A percentile compares a stretch with the other conserved stretches of the same genome.
Evolutionary conservation across 2,329 filamentous ascomycete species (phyloP).

Genomic region (Trichophyton benhamiae): DNA sequence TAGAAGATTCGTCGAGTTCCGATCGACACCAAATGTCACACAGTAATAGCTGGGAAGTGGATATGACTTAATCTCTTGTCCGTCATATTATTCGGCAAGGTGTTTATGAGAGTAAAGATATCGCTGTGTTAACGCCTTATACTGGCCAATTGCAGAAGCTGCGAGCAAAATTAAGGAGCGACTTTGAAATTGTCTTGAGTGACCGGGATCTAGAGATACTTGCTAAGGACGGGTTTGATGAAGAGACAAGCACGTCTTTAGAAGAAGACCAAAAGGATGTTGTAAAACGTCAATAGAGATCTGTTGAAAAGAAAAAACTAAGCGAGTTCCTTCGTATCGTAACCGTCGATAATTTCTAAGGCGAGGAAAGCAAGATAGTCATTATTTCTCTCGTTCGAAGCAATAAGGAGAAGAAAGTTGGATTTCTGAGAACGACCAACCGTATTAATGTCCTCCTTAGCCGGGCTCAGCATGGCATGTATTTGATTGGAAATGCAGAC

Average conservation of each 20-base stretch:
- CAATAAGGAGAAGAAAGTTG: conserved; percentile 17
- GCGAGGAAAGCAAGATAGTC: conserved; percentile 26
- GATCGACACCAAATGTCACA: conserved; percentile 29
- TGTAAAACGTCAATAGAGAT: background rate
- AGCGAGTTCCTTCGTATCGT: background rate
- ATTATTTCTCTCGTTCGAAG: conserved; percentile 24
- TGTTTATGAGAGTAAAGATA: conserved; percentile 46
- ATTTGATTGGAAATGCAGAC: conserved; percentile 20
- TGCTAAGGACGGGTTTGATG: conserved; percentile 23
- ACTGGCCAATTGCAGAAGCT: conserved; percentile 41
- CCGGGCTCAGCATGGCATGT: conserved; percentile 24
- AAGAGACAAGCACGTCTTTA: background rate
- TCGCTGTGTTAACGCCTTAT: conserved; percentile 58
- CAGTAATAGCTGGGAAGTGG: conserved; percentile 45
- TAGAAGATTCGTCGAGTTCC: conserved; percentile 25
- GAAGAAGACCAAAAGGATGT: background rate
- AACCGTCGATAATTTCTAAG: conserved; percentile 16
- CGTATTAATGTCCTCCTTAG: conserved; percentile 24
- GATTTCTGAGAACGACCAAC: conserved; percentile 24
- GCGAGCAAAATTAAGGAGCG: conserved; percentile 24
- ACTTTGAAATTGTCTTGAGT: conserved; percentile 51
- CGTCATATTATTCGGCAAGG: conserved; percentile 56
- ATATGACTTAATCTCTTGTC: conserved; percentile 52
- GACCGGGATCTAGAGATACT: conserved; percentile 51
- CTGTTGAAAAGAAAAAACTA: background rate